A percentile compares a stretch with the other conserved stretches of the same genome.
Evolutionary conservation across 371 early-diverging fungal genomes (phyloP).

Genomic region (Batkoa obscura): DNA sequence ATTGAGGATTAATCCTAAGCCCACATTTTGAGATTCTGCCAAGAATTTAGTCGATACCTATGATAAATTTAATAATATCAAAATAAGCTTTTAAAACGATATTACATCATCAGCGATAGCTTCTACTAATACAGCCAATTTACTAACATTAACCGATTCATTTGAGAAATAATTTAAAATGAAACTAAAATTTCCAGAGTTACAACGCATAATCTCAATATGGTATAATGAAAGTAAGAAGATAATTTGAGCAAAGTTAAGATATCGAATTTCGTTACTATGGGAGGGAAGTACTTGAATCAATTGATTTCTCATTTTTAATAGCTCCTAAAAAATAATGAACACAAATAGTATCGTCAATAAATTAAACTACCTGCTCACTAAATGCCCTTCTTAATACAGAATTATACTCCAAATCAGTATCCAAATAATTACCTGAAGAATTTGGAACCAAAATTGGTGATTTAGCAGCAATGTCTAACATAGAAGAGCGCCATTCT

Average conservation of each 20-base stretch:
- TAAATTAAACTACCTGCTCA: slow-evolving; percentile 26
- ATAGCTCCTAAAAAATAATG: neutral
- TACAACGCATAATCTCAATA: slow-evolving; percentile 61
- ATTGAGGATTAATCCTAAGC: slow-evolving; percentile 23
- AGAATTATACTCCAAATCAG: slow-evolving; percentile 76
- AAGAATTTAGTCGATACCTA: neutral
- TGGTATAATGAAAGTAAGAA: slow-evolving; percentile 72
- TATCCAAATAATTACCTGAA: slow-evolving; percentile 60
- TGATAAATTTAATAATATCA: neutral
- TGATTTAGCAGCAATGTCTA: slow-evolving; percentile 60
- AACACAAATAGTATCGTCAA: neutral
- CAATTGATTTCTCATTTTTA: slow-evolving; percentile 12
- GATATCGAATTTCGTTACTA: slow-evolving; percentile 33
- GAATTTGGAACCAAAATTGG: slow-evolving; percentile 58
- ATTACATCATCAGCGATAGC: slow-evolving; percentile 42
- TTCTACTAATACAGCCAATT: slow-evolving; percentile 47
- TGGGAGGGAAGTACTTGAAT: slow-evolving; percentile 22
- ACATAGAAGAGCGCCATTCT: slow-evolving; percentile 46
- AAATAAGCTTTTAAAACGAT: neutral
- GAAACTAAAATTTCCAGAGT: slow-evolving; percentile 41
- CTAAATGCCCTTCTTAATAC: slow-evolving; percentile 46
- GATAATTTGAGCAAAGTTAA: slow-evolving; percentile 51
- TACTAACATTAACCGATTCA: slow-evolving; percentile 51
- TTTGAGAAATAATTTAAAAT: slow-evolving; percentile 70
- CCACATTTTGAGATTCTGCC: slow-evolving; percentile 25